Evolutionary conservation across 345 rosid species (phyloP), one percentile per base, ranked within the genome.

Genomic region (Atalantia buxifolia): DNA sequence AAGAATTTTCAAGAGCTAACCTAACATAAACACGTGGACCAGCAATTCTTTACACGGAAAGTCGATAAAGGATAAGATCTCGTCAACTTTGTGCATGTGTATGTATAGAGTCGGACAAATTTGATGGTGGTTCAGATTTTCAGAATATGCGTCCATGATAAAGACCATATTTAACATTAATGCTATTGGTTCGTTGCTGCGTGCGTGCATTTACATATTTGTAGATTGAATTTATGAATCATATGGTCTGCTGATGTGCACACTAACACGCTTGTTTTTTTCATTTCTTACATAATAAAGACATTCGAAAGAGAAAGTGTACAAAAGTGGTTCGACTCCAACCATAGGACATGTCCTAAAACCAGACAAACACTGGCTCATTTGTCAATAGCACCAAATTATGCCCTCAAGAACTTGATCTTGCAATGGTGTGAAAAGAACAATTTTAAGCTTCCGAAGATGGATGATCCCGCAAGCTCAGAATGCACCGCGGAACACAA

Each of bases 351-450:
- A 0, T 94, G 98, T 68, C 98, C 98, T 0, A 91, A 91, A 81
- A 91, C 97, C 2, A 79, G 91, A 68, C 90, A 92, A 71, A 80
- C 84, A 5, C 80, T 91, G 62, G 84, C 72, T 60, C 93, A 94
- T 83, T 77, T 86, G 56, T 86, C 92, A 1, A 72, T 92, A 18
- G 92, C 97, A 1, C 91, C 97, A 5, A 94, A 92, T 75, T 90
- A 56, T 45, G 97, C 91, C 1, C 88, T 94, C 66, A 91, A 86
- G 81, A 91, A 88, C 83, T 75, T 92, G 1, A 91, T 94, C 65
- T 2, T 66, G 59, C 93, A 91, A 50, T 94, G 97, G 98, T 90
- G 98, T 78, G 94, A 89, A 79, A 88, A 83, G 83, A 88, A 91
- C 84, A 90, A 87, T 12, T 84, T 85, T 71, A 73, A 83, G 77